A percentile compares a stretch with the other conserved stretches of the same genome.
These are phyloP conservation scores for Avena eriantha DNA, from an alignment of 176 grass and related monocot species.

Conservation along the genomic window DNA sequence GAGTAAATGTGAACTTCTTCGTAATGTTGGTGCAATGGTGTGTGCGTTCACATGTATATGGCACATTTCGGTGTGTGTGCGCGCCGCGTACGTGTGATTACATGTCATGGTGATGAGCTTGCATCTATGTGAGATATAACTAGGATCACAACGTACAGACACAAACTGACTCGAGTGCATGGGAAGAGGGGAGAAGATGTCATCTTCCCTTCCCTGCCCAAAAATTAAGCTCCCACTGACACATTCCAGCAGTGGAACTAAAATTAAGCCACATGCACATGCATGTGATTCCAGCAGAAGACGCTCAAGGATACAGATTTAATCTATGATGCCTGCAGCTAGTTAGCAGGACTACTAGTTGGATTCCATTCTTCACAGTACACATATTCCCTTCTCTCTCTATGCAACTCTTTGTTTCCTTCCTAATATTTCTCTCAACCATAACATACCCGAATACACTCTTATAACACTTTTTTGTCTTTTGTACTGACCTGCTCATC, in stretches of 20 bases:
- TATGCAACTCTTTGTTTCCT: conserved; percentile 37
- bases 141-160: conserved; percentile 43
- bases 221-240: conserved; percentile 48
- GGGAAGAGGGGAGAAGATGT: conserved; percentile 50
- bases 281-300: conserved; percentile 45
- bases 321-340: conserved; percentile 36
- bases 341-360: conserved; percentile 38
- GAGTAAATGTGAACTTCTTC: not conserved
- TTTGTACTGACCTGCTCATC: conserved; percentile 9
- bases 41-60: conserved; percentile 30
- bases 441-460: conserved; percentile 36
- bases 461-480: conserved; percentile 23
- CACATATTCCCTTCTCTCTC: conserved; percentile 46
- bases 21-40: not conserved
- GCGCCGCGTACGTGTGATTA: not conserved
- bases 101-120: conserved; percentile 1
- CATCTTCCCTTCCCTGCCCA: conserved; percentile 20
- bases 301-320: conserved; percentile 35
- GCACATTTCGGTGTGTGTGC: not conserved
- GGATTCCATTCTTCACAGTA: conserved; percentile 56
- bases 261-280: conserved; percentile 39
- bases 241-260: conserved; percentile 48
- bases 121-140: not conserved
- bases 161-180: conserved; percentile 38
- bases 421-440: conserved; percentile 1